A percentile compares a stretch with the other conserved stretches of the same genome.
Conservation (phyloP, 257 asterid species). For the Solanum commersonii region DNA sequence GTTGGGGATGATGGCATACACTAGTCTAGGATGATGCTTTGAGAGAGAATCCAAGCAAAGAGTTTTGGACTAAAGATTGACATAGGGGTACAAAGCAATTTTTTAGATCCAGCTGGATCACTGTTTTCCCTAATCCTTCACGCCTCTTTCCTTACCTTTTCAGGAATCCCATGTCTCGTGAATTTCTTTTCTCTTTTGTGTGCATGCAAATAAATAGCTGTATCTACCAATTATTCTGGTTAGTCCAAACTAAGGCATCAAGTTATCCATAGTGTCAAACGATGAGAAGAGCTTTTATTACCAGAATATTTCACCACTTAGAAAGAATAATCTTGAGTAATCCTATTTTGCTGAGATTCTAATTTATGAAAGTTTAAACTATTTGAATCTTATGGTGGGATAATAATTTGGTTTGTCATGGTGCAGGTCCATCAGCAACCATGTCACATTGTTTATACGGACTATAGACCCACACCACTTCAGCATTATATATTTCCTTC, state of each 20-base stretch:
- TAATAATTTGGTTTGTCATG: constrained; percentile 14
- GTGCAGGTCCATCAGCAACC: constrained; percentile 96
- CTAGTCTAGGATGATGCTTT: neutral
- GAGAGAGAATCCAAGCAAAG: neutral
- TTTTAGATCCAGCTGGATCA: neutral
- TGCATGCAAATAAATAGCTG: neutral
- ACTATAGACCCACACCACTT: constrained; percentile 96
- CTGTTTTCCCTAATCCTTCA: neutral
- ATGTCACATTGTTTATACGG: constrained; percentile 94
- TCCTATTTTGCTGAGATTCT: neutral
- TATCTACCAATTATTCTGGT: neutral
- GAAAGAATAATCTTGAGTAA: neutral
- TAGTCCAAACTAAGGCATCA: neutral
- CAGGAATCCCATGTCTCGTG: neutral
- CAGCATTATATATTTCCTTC: constrained; percentile 92
- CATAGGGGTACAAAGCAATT: neutral
- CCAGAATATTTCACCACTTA: neutral
- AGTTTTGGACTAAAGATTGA: neutral
- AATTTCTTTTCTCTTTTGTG: neutral
- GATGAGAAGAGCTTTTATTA: neutral
- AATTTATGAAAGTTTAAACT: neutral
- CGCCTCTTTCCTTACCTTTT: neutral
- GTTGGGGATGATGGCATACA: neutral
- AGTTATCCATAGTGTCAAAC: neutral
- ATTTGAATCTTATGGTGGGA: neutral